A percentile compares a stretch with the other conserved stretches of the same genome.
phyloP scores from a whole-genome alignment of 225 moss, liverwort and hornwort genomes.

The Sphagnum contortum region DNA sequence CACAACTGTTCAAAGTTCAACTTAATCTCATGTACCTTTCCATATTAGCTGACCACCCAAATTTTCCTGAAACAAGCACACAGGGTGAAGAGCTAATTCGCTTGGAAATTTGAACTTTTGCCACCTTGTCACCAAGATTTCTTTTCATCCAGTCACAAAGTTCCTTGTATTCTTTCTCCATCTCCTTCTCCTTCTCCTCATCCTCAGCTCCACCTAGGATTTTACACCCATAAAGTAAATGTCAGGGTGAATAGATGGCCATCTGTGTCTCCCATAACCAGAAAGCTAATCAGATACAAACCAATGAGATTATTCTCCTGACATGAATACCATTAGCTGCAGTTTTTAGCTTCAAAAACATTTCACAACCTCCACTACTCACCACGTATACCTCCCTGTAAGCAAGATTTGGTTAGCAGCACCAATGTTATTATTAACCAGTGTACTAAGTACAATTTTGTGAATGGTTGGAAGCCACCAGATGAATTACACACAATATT shows the following conservation, averaged over 20 bases:
- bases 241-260: background rate
- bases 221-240: background rate
- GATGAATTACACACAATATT: background rate
- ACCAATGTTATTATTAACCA: no score
- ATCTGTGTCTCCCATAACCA: background rate
- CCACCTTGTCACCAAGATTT: slow-evolving; percentile 88
- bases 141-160: slow-evolving; percentile 98
- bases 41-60: slow-evolving; percentile 99
- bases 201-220: slow-evolving; percentile 45
- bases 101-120: slow-evolving; percentile 85
- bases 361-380: no score
- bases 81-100: slow-evolving; percentile 88
- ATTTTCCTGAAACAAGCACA: slow-evolving; percentile 95
- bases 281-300: no score
- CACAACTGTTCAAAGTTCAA: no score
- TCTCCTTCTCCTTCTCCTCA: slow-evolving; percentile 80
- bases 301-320: no score
- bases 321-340: no score
- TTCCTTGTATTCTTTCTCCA: slow-evolving; percentile 68
- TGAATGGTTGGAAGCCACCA: no score
- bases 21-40: slow-evolving; percentile 45
- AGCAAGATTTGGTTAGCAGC: no score
- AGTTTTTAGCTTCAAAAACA: no score
- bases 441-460: no score
- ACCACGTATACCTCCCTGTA: no score